Percentiles rank a stretch among this genome's conserved stretches.
Conservation (phyloP, 2,329 filamentous ascomycete genomes). For the Bipolaris cookei region DNA sequence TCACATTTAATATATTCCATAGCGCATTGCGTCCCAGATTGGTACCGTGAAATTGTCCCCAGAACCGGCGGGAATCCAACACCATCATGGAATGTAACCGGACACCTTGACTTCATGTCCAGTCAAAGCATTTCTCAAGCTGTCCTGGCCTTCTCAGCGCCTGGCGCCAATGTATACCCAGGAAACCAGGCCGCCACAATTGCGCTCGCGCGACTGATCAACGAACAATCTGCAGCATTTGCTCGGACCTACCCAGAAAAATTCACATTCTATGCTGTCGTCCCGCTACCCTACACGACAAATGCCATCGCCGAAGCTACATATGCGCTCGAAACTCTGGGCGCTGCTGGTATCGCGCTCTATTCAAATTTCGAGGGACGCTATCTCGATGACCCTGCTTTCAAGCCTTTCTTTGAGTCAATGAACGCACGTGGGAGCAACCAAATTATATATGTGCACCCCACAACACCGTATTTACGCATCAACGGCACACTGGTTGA, state of each 20-base stretch:
- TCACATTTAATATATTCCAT: not conserved
- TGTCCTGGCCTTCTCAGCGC: slow-evolving; percentile 5
- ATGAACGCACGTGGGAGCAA: slow-evolving; percentile 2
- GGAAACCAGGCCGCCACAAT: not conserved
- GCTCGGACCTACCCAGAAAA: slow-evolving; percentile 4
- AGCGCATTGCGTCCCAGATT: slow-evolving; percentile 17
- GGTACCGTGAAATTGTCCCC: slow-evolving; percentile 11
- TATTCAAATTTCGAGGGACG: slow-evolving; percentile 15
- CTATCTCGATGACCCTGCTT: slow-evolving; percentile 6
- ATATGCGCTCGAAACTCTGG: slow-evolving; percentile 7
- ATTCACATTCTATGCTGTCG: slow-evolving; percentile 20
- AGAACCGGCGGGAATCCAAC: slow-evolving; percentile 12
- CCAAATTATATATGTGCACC: slow-evolving; percentile 15
- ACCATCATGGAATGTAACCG: slow-evolving; percentile 7
- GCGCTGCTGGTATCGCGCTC: slow-evolving; percentile 10
- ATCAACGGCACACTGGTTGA: not conserved
- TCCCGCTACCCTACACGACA: slow-evolving; percentile 10
- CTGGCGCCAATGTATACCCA: slow-evolving; percentile 12
- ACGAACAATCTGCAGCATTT: slow-evolving; percentile 12
- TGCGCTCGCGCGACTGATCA: slow-evolving; percentile 15
- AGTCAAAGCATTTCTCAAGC: slow-evolving; percentile 9
- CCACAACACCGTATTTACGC: slow-evolving; percentile 7
- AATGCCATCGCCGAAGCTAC: slow-evolving; percentile 4
- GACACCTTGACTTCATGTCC: slow-evolving; percentile 12
- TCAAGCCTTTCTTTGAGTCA: slow-evolving; percentile 12